These are phyloP conservation scores for Neurospora cerealis DNA, from an alignment of 495 filamentous ascomycete genomes.

Conservation along the genomic window DNA sequence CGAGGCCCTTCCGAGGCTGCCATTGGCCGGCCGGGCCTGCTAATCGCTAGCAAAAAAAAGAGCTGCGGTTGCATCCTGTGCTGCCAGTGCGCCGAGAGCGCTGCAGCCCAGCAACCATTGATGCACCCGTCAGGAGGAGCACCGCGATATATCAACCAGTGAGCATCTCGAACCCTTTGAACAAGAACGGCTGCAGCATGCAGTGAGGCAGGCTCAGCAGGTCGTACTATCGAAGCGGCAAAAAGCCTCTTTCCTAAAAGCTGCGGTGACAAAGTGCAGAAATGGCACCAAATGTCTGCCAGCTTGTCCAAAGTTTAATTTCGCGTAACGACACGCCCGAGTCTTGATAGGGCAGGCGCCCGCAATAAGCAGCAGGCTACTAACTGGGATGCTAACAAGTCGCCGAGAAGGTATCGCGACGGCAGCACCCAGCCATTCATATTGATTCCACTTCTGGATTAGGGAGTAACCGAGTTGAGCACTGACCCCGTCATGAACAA, in stretches of 20 bases:
- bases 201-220: background rate
- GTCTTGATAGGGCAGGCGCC: background rate
- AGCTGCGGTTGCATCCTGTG: background rate
- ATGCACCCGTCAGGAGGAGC: background rate
- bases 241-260: background rate
- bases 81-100: background rate
- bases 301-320: background rate
- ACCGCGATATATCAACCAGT: background rate
- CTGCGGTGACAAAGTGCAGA: background rate
- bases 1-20: background rate
- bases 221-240: background rate
- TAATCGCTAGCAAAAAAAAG: background rate
- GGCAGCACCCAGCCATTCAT: background rate
- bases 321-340: background rate
- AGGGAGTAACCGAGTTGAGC: background rate
- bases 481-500: background rate
- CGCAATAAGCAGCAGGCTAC: background rate
- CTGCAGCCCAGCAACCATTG: background rate
- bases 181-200: background rate
- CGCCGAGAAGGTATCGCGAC: background rate
- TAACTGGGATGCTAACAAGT: background rate
- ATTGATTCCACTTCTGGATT: background rate
- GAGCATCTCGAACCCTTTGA: background rate
- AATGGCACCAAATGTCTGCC: background rate
- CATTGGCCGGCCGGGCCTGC: background rate